These are phyloP conservation scores for Chenopodium berlandieri DNA, from an alignment of 148 eudicot genomes.

Conservation along the genomic window DNA sequence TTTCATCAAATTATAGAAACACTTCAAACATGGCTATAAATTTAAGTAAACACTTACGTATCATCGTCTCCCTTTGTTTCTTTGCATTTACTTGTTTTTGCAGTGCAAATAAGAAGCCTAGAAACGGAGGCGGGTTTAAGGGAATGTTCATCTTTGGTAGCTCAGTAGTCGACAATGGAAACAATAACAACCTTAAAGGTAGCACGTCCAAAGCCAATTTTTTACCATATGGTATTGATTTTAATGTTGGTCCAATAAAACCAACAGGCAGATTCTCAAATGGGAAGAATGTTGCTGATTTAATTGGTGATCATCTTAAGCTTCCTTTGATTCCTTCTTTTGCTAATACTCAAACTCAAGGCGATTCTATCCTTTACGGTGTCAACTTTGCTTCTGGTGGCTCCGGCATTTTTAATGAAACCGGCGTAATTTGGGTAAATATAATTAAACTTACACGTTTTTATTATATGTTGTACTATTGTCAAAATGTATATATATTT, in stretches of 20 bases:
- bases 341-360: slow-evolving; percentile 25
- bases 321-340: slow-evolving; percentile 32
- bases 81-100: background rate
- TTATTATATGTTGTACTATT: no score
- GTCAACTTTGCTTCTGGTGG: slow-evolving; percentile 44
- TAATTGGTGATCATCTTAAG: slow-evolving; percentile 17
- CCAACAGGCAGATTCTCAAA: slow-evolving; percentile 32
- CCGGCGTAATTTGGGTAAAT: slow-evolving; percentile 22
- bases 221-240: slow-evolving; percentile 41
- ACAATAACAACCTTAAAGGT: slow-evolving; percentile 25
- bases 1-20: no score
- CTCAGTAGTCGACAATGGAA: slow-evolving; percentile 40
- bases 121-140: slow-evolving; percentile 9
- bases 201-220: slow-evolving; percentile 28
- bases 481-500: no score
- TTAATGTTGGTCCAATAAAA: background rate
- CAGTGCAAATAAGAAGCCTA: background rate
- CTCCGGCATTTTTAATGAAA: slow-evolving; percentile 36
- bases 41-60: background rate
- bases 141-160: slow-evolving; percentile 41
- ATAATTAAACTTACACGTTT: no score
- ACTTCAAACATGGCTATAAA: background rate
- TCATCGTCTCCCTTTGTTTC: background rate
- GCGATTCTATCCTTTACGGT: slow-evolving; percentile 19
- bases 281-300: slow-evolving; percentile 37